Evolutionary conservation across 257 asterid genomes (phyloP), one percentile per base, ranked within the genome.

Genomic region (Plantago ovata): DNA sequence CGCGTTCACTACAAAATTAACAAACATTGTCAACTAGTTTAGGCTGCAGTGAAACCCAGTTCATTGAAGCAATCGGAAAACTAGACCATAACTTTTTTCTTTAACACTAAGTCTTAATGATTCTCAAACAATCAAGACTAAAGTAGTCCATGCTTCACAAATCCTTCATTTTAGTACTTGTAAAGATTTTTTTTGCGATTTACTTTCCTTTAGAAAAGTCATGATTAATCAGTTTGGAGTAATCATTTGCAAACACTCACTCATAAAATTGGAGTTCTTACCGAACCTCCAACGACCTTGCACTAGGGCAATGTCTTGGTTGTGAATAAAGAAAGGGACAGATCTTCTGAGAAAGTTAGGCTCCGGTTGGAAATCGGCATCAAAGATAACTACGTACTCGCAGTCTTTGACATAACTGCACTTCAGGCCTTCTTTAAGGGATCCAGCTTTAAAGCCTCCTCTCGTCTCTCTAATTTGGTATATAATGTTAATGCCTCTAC

Each of bases 211-310:
- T 28, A 28, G 36, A 28, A 28, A 28, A 28, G 1, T 49, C 20
- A 20, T 12, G 23, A 16, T 4, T 47, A 20, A 40, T 14, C 11
- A 46, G 19, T 8, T 28, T 33, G 12, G 18, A 54, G 15, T 12
- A 22, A 50, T 24, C 14, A 7, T 0, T 11, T 0, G 10, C 6
- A 13, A 28, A 53, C 14, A 11, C 13, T 21, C 33, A 12, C 13
- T 49, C 9, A 10, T 9, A 19, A 0, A 8, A 48, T 13, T 14
- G 22, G 19, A 48, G 14, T 10, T 32, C 53, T 72, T 74, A 80
- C 87, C 87, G 13, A 80, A 80, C 13, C 84, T 64, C 87, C 87
- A 80, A 12, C 87, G 87, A 12, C 74, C 81, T 55, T 80, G 87
- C 2, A 80, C 81, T 10, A 80, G 87, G 41, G 87, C 87, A 1